These are phyloP conservation scores for Rhododendron griersonianum DNA, from an alignment of 148 eudicot genomes.

Conservation along the genomic window DNA sequence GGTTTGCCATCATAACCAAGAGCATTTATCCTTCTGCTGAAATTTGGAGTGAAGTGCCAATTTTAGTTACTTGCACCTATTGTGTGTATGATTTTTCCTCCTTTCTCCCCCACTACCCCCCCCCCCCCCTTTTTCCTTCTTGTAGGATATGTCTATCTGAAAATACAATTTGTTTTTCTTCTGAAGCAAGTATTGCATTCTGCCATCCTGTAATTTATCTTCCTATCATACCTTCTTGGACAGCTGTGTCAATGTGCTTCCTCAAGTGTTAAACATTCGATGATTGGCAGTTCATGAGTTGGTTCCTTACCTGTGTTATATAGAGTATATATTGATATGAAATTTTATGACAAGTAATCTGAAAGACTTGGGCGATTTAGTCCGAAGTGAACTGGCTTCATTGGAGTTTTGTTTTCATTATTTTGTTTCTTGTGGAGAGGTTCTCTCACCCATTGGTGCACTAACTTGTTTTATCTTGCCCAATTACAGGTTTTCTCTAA, in stretches of 20 bases:
- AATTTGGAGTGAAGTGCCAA: not conserved
- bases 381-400: not conserved
- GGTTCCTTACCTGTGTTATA: not conserved
- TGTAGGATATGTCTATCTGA: not conserved
- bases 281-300: not conserved
- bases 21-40: not conserved
- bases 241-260: not conserved
- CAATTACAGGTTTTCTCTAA: constrained; percentile 74
- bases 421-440: not conserved
- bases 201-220: not conserved
- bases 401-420: not conserved
- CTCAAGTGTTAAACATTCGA: not conserved
- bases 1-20: not conserved
- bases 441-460: not conserved
- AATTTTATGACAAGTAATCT: not conserved
- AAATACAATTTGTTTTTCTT: not conserved
- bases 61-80: not conserved
- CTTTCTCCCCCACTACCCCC: not conserved
- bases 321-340: not conserved
- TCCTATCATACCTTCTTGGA: not conserved
- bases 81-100: not conserved
- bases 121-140: not conserved
- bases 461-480: not conserved
- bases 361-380: not conserved
- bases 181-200: constrained; percentile 1